These are phyloP conservation scores for Sordaria brevicollis DNA, from an alignment of 495 filamentous ascomycete genomes.

Conservation along the genomic window DNA sequence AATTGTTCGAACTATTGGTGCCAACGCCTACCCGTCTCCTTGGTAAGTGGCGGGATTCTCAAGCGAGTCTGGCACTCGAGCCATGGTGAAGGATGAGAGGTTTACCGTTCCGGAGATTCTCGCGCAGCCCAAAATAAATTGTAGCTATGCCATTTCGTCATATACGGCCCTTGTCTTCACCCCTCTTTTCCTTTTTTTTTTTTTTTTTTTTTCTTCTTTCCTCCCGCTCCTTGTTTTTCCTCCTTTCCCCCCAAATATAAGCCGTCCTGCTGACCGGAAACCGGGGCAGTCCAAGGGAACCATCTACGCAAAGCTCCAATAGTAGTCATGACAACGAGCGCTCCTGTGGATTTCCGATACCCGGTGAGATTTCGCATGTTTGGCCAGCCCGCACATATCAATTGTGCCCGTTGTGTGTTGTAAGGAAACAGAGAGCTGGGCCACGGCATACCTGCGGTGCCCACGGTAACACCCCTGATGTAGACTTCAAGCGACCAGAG, in stretches of 20 bases:
- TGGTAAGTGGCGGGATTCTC: constrained; percentile 14
- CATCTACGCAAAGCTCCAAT: no score
- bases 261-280: no score
- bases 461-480: neutral
- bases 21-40: neutral
- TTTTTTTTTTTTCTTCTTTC: no score
- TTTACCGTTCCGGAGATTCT: no score
- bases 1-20: constrained; percentile 3
- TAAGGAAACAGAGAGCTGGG: neutral
- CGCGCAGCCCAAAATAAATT: constrained; percentile 68
- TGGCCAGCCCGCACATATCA: neutral
- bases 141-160: constrained; percentile 56
- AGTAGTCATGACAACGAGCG: no score
- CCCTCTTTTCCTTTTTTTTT: no score
- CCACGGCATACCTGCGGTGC: neutral
- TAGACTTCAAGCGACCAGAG: neutral
- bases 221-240: no score
- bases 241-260: no score
- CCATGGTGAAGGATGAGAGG: constrained; percentile 55
- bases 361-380: neutral
- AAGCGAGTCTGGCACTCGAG: neutral
- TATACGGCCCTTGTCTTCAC: constrained; percentile 10
- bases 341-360: neutral
- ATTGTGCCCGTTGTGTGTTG: neutral
- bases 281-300: no score